Conservation (phyloP, 2,329 filamentous ascomycete species). For the Capronia coronata region DNA sequence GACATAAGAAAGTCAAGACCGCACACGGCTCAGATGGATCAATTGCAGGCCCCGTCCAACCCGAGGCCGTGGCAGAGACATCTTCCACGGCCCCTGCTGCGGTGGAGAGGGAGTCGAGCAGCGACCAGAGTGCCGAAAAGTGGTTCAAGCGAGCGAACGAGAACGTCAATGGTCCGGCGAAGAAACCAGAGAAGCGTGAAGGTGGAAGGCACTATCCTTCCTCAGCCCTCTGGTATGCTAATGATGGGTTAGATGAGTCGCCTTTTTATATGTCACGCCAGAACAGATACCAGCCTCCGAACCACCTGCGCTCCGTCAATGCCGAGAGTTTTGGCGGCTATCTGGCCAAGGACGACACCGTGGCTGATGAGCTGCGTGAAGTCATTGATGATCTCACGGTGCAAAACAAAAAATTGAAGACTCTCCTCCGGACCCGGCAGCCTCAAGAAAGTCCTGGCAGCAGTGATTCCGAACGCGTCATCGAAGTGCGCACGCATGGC, state of each 20-base stretch:
- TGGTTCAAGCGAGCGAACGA: constrained; percentile 27
- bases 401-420: constrained; percentile 72
- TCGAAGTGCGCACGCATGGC: constrained; percentile 74
- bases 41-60: background rate
- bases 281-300: constrained; percentile 16
- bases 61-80: background rate
- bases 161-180: constrained; percentile 11
- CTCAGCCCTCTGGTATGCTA: constrained; percentile 2
- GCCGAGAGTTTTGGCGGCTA: constrained; percentile 27
- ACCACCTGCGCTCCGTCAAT: constrained; percentile 21
- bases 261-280: constrained; percentile 34
- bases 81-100: constrained; percentile 1
- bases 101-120: constrained; percentile 19
- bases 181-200: constrained; percentile 9
- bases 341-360: constrained; percentile 44
- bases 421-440: constrained; percentile 65
- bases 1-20: constrained; percentile 20
- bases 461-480: constrained; percentile 66
- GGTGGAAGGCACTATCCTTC: background rate
- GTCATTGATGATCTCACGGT: constrained; percentile 84
- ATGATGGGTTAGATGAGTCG: constrained; percentile 31
- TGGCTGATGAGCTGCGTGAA: constrained; percentile 67
- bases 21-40: constrained; percentile 6
- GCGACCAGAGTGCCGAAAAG: constrained; percentile 24
- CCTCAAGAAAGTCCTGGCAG: constrained; percentile 44